These are phyloP conservation scores for Cercospora sp. DNA, from an alignment of 2,329 filamentous ascomycete species.

Conservation along the genomic window DNA sequence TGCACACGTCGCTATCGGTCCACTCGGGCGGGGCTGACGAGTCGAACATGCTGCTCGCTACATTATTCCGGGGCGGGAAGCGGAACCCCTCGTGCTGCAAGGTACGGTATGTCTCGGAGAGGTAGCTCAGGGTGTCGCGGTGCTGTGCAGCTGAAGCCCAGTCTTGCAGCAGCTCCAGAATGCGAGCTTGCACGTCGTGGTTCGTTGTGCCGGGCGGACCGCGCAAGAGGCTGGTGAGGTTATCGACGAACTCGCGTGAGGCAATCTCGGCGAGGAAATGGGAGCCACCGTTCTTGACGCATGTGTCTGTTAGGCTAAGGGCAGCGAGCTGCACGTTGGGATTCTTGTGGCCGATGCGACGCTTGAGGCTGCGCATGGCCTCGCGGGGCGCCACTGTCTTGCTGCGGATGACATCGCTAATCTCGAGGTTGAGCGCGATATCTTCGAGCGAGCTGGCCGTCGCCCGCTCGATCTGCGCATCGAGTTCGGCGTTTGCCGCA, in stretches of 20 bases:
- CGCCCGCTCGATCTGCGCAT: conserved; percentile 95
- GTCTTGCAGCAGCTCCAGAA: conserved; percentile 87
- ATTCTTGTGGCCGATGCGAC: conserved; percentile 93
- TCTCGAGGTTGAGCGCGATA: conserved; percentile 95
- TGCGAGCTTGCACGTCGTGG: conserved; percentile 81
- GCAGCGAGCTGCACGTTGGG: conserved; percentile 94
- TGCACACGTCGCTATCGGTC: conserved; percentile 96
- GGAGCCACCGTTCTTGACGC: conserved; percentile 94
- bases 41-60: conserved; percentile 97
- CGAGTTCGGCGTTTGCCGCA: conserved; percentile 83
- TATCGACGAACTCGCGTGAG: conserved; percentile 97
- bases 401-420: conserved; percentile 94
- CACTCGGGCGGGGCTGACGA: conserved; percentile 97
- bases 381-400: conserved; percentile 97
- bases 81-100: conserved; percentile 82
- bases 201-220: conserved; percentile 74
- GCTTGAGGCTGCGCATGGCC: conserved; percentile 94
- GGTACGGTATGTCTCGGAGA: conserved; percentile 80
- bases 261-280: conserved; percentile 96
- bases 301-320: conserved; percentile 95
- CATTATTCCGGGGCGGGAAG: conserved; percentile 82
- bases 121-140: conserved; percentile 78
- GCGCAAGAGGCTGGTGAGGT: conserved; percentile 84
- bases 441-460: conserved; percentile 97
- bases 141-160: conserved; percentile 91